Evolutionary conservation across 257 asterid species (phyloP).

Genomic region (Fraxinus americana): DNA sequence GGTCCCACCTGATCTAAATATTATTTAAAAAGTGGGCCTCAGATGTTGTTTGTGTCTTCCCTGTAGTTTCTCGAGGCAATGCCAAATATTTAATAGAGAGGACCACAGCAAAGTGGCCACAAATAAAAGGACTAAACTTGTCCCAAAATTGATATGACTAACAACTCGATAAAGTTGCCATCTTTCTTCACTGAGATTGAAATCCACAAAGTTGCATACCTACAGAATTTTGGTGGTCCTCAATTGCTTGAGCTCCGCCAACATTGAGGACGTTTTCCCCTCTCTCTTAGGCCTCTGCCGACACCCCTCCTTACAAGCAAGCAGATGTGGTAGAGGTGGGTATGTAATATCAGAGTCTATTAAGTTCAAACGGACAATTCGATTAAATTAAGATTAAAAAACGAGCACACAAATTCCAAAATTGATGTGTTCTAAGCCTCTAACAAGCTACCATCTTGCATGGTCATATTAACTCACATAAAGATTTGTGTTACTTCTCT

Average conservation of each 20-base stretch:
- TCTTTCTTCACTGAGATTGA: background rate
- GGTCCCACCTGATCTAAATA: no score
- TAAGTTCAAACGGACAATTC: background rate
- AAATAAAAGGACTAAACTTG: conserved; percentile 2
- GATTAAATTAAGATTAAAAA: background rate
- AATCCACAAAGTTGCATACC: conserved; percentile 21
- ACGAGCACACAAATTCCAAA: background rate
- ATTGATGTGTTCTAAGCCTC: background rate
- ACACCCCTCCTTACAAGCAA: conserved; percentile 33
- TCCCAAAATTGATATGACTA: no score
- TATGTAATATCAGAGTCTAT: no score
- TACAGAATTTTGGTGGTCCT: conserved; percentile 36
- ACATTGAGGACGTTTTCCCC: conserved; percentile 19
- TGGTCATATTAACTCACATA: no score
- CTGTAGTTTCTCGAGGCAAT: background rate
- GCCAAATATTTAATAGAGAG: conserved; percentile 4
- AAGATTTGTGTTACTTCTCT: no score
- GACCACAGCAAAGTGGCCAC: conserved; percentile 21
- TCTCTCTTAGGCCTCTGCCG: conserved; percentile 42
- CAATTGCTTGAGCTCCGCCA: conserved; percentile 4
- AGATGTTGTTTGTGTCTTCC: no score
- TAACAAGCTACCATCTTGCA: background rate
- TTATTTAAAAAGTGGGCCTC: no score
- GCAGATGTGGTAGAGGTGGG: background rate
- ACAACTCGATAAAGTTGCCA: background rate